Base-by-base conservation (phyloP, 2,329 filamentous ascomycete species). In the Colletotrichum viniferum region DNA sequence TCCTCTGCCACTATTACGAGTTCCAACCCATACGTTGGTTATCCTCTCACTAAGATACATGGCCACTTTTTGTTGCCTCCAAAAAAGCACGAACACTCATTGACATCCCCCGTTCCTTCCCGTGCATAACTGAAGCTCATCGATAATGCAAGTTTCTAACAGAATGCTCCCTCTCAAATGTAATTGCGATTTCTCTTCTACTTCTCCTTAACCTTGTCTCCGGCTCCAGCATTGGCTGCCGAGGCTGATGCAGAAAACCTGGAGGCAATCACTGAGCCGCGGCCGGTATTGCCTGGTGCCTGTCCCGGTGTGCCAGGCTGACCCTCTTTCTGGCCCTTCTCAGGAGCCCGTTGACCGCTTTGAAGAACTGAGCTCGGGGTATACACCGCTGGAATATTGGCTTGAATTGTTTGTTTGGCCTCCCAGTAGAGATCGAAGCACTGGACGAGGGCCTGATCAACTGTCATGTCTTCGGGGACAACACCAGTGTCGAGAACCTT, bases 401-500 rank as follows among this genome's bases (percentile, higher is more conserved):
- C 84, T 56, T 85, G 81, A n/a, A 90, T 85, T 1, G 86, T 87
- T 48, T 85, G 82, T 72, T 88, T 87, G 67, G 88, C 88, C 12
- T 83, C 81, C 30, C 86, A 83, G 77, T 86, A 89, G 62, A 82
- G 80, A 36, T 86, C 83, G 75, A 87, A 90, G 77, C 88, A 90
- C 60, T 86, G 84, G 14, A 85, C 85, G 61, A 90, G 81, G 5
- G 86, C 84, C 61, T 90, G 87, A 72, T 88, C 86, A 26, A 87
- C 82, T 14, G 84, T 82, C 66, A 86, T 82, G 43, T 83, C 81
- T 10, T 82, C 83, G 4, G 85, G 85, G 24, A 88, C 85, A 28
- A 90, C 84, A 43, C 85, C 83, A 3, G 86, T 87, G 76, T 89
- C 86, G 48, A 90, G 84, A 6, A 90, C 81, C 75, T 87, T 84